These are phyloP conservation scores for Trichomonas vaginalis DNA, from an alignment of 208 protist genomes.

Conservation along the genomic window DNA sequence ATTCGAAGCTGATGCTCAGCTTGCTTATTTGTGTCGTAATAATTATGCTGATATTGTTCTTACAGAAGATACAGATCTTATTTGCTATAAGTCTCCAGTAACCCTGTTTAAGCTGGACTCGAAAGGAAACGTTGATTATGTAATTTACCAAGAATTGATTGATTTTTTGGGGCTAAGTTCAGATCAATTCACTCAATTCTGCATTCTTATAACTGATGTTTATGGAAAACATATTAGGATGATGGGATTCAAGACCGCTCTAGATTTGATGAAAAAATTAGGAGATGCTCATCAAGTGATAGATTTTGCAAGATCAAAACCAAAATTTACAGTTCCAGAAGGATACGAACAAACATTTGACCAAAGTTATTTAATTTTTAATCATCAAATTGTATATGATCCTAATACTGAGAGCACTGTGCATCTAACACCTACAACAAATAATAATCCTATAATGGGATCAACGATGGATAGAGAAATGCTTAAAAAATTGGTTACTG, in stretches of 20 bases:
- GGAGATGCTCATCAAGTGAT: neutral
- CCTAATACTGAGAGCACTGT: neutral
- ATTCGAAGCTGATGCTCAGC: slow-evolving; percentile 96
- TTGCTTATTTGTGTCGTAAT: slow-evolving; percentile 69
- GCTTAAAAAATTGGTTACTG: neutral
- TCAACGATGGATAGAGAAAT: neutral
- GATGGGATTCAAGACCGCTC: neutral
- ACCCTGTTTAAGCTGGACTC: neutral
- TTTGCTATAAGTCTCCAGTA: slow-evolving; percentile 39
- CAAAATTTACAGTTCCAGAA: neutral
- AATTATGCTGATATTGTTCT: slow-evolving; percentile 68
- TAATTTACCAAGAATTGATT: neutral
- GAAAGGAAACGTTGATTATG: neutral
- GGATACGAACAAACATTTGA: neutral
- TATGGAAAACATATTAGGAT: neutral
- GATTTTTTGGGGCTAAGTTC: neutral
- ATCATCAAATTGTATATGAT: slow-evolving; percentile 15
- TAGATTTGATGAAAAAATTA: neutral
- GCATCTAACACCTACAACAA: neutral
- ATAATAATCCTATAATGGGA: neutral
- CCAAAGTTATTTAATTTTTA: neutral
- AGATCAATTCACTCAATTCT: neutral
- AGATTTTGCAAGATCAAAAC: too few relatives aligned
- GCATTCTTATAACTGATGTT: neutral
- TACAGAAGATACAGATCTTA: slow-evolving; percentile 91